These are phyloP conservation scores for Blastocystis sp. DNA, from an alignment of 352 stramenopile genomes.

Conservation along the genomic window DNA sequence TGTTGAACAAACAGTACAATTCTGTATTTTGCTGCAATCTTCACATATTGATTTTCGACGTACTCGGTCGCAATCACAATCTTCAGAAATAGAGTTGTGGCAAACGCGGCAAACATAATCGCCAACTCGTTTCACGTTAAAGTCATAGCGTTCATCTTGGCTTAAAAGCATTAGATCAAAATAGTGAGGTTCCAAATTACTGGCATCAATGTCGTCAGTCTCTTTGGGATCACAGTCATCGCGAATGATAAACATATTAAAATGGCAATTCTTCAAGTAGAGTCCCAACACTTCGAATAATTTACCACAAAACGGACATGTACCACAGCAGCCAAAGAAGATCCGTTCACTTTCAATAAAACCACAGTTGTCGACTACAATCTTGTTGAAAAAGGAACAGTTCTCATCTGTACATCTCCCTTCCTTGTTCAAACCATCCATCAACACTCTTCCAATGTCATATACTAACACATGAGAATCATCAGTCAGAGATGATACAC, in stretches of 20 bases:
- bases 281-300: neutral
- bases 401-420: neutral
- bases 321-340: neutral
- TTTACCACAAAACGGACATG: neutral
- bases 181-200: neutral
- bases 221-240: neutral
- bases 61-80: slow-evolving; percentile 3
- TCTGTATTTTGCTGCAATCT: neutral
- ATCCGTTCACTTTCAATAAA: slow-evolving; percentile 23
- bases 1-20: neutral
- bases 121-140: neutral
- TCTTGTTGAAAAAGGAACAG: neutral
- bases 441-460: neutral
- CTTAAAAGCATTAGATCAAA: neutral
- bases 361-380: neutral
- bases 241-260: neutral
- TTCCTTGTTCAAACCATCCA: slow-evolving; percentile 32
- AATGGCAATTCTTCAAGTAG: slow-evolving; percentile 45
- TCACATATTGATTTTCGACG: neutral
- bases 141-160: neutral
- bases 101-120: slow-evolving; percentile 18
- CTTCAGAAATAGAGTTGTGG: neutral
- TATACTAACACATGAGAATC: slow-evolving; percentile 36
- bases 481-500: neutral
- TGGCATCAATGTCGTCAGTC: slow-evolving; percentile 1